A percentile compares a stretch with the other conserved stretches of the same genome.
Conservation (phyloP, 2,329 filamentous ascomycete species). For the Pseudogymnoascus sp. region DNA sequence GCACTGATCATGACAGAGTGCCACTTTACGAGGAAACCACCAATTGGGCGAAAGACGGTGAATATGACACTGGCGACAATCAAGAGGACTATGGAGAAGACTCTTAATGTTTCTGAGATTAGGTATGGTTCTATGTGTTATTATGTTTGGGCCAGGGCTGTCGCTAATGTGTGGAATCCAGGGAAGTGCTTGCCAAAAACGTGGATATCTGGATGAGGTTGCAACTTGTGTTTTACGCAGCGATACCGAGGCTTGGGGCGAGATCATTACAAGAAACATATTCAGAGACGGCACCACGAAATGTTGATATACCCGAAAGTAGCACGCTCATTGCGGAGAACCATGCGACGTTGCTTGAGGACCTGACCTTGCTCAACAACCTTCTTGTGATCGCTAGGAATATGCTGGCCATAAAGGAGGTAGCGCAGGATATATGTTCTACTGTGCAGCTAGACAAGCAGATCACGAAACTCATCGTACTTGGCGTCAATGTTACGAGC, state of each 20-base stretch:
- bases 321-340: conserved; percentile 57
- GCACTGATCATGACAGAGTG: conserved; percentile 55
- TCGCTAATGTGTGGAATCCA: conserved; percentile 22
- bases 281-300: conserved; percentile 46
- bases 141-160: not conserved
- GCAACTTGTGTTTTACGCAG: conserved; percentile 52
- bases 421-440: conserved; percentile 58
- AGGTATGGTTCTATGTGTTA: conserved; percentile 36
- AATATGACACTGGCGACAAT: conserved; percentile 50
- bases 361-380: conserved; percentile 57
- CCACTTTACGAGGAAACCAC: conserved; percentile 49
- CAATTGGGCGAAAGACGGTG: conserved; percentile 50
- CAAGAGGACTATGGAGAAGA: conserved; percentile 55
- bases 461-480: conserved; percentile 57
- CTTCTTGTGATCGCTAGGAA: conserved; percentile 61
- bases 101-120: conserved; percentile 50
- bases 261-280: conserved; percentile 51
- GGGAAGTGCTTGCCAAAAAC: conserved; percentile 54
- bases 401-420: conserved; percentile 55
- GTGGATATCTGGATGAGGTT: conserved; percentile 60
- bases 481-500: conserved; percentile 60
- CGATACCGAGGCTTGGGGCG: conserved; percentile 52
- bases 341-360: conserved; percentile 52
- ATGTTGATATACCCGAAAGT: conserved; percentile 54
- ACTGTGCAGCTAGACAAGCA: conserved; percentile 59